Conservation (phyloP, 2,329 filamentous ascomycete species). For the Diaporthe destruens region DNA sequence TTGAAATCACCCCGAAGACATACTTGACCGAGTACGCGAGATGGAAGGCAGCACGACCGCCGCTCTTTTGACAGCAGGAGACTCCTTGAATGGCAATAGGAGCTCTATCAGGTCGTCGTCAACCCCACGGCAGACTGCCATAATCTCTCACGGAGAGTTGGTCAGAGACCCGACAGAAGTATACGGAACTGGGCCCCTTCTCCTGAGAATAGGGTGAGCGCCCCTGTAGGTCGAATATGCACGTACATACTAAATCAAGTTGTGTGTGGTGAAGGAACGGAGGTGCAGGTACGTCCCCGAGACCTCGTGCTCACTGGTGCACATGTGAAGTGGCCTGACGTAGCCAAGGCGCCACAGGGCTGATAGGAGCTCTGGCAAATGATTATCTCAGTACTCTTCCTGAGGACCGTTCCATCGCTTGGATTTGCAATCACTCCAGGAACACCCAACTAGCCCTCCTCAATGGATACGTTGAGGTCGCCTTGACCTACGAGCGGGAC, state of each 20-base stretch:
- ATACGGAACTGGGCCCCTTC: conserved; percentile 22
- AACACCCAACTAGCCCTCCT: conserved; percentile 40
- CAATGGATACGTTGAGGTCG: conserved; percentile 36
- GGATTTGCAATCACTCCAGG: conserved; percentile 39
- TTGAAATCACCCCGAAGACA: background rate
- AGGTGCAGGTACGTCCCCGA: conserved; percentile 23
- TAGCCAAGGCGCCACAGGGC: conserved; percentile 31
- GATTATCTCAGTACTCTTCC: conserved; percentile 37
- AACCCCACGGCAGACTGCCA: conserved; percentile 1
- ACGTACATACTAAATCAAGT: background rate
- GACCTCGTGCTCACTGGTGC: background rate
- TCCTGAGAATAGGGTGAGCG: conserved; percentile 33
- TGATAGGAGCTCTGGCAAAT: conserved; percentile 34
- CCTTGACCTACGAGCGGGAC: conserved; percentile 39
- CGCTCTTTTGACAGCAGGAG: too few relatives aligned
- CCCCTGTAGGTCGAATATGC: background rate
- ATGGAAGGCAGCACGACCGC: too few relatives aligned
- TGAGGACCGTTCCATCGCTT: conserved; percentile 31
- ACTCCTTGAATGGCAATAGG: background rate
- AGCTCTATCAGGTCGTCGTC: background rate
- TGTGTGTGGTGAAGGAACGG: conserved; percentile 1
- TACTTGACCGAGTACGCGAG: background rate
- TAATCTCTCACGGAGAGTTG: conserved; percentile 32
- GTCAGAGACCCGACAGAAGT: conserved; percentile 15
- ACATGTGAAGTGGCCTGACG: background rate